Percentiles rank a stretch among this genome's conserved stretches.
These are phyloP conservation scores for Penicillium soppii DNA, from an alignment of 495 filamentous ascomycete species.

Conservation along the genomic window DNA sequence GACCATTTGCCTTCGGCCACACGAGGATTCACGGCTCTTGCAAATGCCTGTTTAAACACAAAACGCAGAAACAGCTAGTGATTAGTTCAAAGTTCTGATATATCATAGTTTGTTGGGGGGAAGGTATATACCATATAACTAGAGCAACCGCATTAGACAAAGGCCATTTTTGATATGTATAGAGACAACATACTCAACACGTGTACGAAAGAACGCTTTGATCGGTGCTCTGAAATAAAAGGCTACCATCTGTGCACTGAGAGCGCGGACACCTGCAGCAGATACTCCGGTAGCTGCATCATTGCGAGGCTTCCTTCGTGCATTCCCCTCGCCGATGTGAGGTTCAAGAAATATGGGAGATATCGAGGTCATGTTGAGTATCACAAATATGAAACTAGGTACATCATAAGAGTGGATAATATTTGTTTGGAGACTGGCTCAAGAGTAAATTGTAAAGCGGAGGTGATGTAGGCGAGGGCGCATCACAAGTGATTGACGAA, in stretches of 20 bases:
- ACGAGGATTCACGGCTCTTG: conserved; percentile 65
- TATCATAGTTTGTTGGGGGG: neutral
- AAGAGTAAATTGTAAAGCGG: neutral
- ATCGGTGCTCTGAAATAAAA: conserved; percentile 89
- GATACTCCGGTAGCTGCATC: conserved; percentile 75
- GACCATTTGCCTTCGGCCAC: conserved; percentile 61
- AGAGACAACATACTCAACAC: conserved; percentile 71
- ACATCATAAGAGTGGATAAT: neutral
- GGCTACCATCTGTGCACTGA: conserved; percentile 74
- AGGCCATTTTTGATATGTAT: conserved; percentile 1
- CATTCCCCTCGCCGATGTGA: conserved; percentile 13
- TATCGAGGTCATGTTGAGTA: conserved; percentile 13
- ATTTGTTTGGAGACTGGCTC: neutral
- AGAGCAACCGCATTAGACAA: conserved; percentile 13
- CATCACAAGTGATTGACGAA: neutral
- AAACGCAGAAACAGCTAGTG: neutral
- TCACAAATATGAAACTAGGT: neutral
- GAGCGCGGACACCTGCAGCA: conserved; percentile 75
- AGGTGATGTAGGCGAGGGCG: neutral
- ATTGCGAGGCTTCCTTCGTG: conserved; percentile 48
- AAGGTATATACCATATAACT: conserved; percentile 59
- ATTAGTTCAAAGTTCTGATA: conserved; percentile 23
- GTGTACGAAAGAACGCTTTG: conserved; percentile 84
- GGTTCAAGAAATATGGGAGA: conserved; percentile 21
- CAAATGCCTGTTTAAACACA: conserved; percentile 53